A percentile compares a stretch with the other conserved stretches of the same genome.
Evolutionary conservation across 495 filamentous ascomycete species (phyloP).

Genomic region (Friedmanniomyces simplex): DNA sequence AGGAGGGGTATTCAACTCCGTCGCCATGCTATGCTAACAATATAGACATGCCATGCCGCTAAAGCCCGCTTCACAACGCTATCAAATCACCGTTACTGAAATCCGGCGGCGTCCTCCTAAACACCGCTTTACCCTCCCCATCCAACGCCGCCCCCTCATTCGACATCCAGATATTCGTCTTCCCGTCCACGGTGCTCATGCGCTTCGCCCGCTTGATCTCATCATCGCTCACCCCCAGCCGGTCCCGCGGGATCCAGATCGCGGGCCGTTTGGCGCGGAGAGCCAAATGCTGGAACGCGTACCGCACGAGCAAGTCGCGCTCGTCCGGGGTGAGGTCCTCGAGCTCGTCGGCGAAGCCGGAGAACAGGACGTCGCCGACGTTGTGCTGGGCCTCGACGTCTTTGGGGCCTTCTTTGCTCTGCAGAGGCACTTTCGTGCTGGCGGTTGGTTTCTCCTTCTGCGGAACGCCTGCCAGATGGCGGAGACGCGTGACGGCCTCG

Average conservation of each 20-base stretch:
- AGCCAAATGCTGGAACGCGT: conserved; percentile 86
- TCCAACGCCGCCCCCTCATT: conserved; percentile 86
- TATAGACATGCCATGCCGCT: neutral
- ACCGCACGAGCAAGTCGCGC: conserved; percentile 72
- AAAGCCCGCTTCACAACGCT: conserved; percentile 44
- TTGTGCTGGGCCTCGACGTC: conserved; percentile 57
- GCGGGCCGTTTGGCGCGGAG: conserved; percentile 75
- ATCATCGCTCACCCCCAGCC: conserved; percentile 83
- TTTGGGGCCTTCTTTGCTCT: conserved; percentile 3
- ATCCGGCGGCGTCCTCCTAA: conserved; percentile 80
- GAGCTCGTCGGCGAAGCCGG: conserved; percentile 78
- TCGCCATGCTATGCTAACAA: neutral
- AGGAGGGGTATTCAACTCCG: neutral
- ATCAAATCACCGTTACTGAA: conserved; percentile 87
- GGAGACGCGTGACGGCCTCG: neutral
- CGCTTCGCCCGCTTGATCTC: conserved; percentile 65
- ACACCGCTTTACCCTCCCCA: conserved; percentile 74
- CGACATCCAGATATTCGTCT: conserved; percentile 63
- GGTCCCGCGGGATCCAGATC: conserved; percentile 90
- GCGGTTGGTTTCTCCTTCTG: conserved; percentile 1
- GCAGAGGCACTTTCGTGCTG: conserved; percentile 1
- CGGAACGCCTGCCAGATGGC: conserved; percentile 1
- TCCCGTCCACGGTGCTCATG: conserved; percentile 27
- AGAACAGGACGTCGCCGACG: conserved; percentile 71
- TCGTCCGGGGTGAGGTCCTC: conserved; percentile 91